These are phyloP conservation scores for Cubamyces lactineus DNA, from an alignment of 768 basidiomycete genomes.

Conservation along the genomic window DNA sequence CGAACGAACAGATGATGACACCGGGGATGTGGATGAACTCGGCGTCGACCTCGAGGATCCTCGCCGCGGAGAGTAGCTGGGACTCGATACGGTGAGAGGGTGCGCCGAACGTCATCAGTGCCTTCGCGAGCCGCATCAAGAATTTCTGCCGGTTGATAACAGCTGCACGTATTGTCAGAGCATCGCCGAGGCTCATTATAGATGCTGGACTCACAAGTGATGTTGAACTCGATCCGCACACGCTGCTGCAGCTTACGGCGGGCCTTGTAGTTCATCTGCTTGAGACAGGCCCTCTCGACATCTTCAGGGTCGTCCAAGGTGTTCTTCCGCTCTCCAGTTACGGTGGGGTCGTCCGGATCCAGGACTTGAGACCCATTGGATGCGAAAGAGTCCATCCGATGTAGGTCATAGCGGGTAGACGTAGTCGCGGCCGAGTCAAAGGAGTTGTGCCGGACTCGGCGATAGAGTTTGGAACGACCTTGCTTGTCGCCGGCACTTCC, in stretches of 20 bases:
- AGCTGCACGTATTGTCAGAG: conserved; percentile 46
- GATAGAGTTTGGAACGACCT: conserved; percentile 14
- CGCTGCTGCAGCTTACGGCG: conserved; percentile 67
- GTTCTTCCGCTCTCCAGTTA: conserved; percentile 57
- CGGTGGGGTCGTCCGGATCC: conserved; percentile 73
- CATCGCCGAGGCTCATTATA: too few relatives aligned
- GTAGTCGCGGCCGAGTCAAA: conserved; percentile 29
- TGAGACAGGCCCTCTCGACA: conserved; percentile 60
- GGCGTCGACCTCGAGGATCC: conserved; percentile 88
- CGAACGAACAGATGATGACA: conserved; percentile 86
- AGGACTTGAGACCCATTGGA: conserved; percentile 52
- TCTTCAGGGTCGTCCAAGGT: conserved; percentile 63
- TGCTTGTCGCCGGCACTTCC: conserved; percentile 11
- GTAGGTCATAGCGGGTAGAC: conserved; percentile 15
- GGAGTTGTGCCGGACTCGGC: conserved; percentile 12
- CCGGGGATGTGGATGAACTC: conserved; percentile 88
- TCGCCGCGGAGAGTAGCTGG: conserved; percentile 85
- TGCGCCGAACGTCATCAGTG: conserved; percentile 90
- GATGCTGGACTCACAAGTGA: conserved; percentile 54
- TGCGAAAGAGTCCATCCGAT: conserved; percentile 47
- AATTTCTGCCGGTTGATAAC: conserved; percentile 84
- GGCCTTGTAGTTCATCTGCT: conserved; percentile 67
- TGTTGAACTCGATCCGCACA: conserved; percentile 73
- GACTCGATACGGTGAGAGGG: conserved; percentile 94
- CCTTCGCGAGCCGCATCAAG: conserved; percentile 80